A percentile compares a stretch with the other conserved stretches of the same genome.
Evolutionary conservation across 2,329 filamentous ascomycete genomes (phyloP).

Genomic region (Arthrobotrys pseudoclavata): DNA sequence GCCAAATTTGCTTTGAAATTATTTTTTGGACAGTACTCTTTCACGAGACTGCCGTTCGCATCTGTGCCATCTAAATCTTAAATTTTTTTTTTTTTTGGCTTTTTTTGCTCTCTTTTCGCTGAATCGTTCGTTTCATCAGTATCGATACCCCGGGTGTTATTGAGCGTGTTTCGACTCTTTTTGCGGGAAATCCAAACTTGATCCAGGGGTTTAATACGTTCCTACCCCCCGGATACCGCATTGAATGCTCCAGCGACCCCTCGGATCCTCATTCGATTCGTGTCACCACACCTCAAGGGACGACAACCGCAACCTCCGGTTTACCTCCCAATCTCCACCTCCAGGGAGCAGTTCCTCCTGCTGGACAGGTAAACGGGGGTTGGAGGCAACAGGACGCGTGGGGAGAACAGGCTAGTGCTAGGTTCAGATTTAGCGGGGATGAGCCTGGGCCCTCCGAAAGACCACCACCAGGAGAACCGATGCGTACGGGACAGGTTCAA

Average conservation of each 20-base stretch:
- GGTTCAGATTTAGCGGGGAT: slow-evolving; percentile 54
- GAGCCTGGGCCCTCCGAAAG: slow-evolving; percentile 60
- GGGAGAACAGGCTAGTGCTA: slow-evolving; percentile 34
- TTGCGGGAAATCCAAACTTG: slow-evolving; percentile 92
- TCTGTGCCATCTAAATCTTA: too few species aligned
- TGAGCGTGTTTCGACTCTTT: slow-evolving; percentile 93
- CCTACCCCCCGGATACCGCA: slow-evolving; percentile 92
- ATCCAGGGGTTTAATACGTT: slow-evolving; percentile 99
- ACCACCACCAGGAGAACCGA: slow-evolving; percentile 35
- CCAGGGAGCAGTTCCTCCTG: slow-evolving; percentile 49
- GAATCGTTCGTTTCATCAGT: slow-evolving; percentile 65
- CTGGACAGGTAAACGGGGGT: slow-evolving; percentile 37
- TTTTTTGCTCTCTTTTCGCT: slow-evolving; percentile 17
- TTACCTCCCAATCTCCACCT: slow-evolving; percentile 61
- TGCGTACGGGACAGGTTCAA: slow-evolving; percentile 60
- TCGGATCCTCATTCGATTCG: slow-evolving; percentile 72
- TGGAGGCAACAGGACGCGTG: slow-evolving; percentile 47
- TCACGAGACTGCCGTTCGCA: neutral
- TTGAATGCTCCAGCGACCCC: slow-evolving; percentile 76
- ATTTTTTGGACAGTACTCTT: neutral
- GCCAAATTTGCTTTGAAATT: slow-evolving; percentile 24
- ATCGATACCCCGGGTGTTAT: slow-evolving; percentile 99
- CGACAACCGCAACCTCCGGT: slow-evolving; percentile 65
- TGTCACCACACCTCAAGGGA: slow-evolving; percentile 98
- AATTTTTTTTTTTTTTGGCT: neutral